Evolutionary conservation across 768 basidiomycete species (phyloP).

Genomic region (Tulasnella sp.): DNA sequence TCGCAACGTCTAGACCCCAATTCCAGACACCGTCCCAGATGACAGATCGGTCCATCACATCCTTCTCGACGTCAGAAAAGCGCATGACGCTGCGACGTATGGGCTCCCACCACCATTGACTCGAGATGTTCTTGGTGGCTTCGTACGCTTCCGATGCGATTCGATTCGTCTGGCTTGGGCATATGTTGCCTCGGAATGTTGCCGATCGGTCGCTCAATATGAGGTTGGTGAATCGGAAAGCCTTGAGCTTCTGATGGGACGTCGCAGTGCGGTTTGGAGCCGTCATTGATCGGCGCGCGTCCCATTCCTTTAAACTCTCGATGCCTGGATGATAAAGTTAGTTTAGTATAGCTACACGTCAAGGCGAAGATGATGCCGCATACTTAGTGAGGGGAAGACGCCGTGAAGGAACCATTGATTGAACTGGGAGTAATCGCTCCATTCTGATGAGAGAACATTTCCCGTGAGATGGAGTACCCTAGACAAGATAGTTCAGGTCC

Average conservation of each 20-base stretch:
- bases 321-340: slow-evolving; percentile 29
- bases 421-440: slow-evolving; percentile 72
- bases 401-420: slow-evolving; percentile 67
- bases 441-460: slow-evolving; percentile 27
- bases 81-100: slow-evolving; percentile 52
- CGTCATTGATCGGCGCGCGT: slow-evolving; percentile 42
- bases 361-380: background rate
- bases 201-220: slow-evolving; percentile 69
- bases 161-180: slow-evolving; percentile 22
- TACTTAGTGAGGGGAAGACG: slow-evolving; percentile 42
- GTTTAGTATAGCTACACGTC: background rate
- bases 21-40: background rate
- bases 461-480: background rate
- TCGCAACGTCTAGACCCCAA: background rate
- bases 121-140: slow-evolving; percentile 32
- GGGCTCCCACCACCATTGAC: slow-evolving; percentile 65
- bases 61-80: slow-evolving; percentile 23
- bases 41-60: slow-evolving; percentile 13
- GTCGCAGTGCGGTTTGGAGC: background rate
- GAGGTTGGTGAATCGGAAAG: slow-evolving; percentile 59
- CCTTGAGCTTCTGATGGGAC: slow-evolving; percentile 19
- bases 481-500: background rate
- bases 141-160: slow-evolving; percentile 16
- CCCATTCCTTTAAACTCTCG: slow-evolving; percentile 62
- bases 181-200: slow-evolving; percentile 53